These are phyloP conservation scores for Hippophae gyantsensis DNA, from an alignment of 306 rosid species.

Conservation along the genomic window DNA sequence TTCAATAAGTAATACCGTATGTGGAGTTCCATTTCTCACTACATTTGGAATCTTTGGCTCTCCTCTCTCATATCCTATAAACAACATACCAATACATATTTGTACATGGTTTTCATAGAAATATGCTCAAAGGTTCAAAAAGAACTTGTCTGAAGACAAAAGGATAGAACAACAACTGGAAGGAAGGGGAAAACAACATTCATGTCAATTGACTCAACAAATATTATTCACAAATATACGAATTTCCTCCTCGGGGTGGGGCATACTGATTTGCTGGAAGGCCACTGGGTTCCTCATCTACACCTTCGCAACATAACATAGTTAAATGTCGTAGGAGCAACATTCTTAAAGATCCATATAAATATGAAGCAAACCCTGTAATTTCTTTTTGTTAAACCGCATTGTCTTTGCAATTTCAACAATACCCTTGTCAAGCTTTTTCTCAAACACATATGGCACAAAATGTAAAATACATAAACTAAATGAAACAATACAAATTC, in stretches of 20 bases:
- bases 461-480: too few relatives aligned
- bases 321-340: conserved; percentile 28
- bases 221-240: conserved; percentile 35
- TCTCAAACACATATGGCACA: too few relatives aligned
- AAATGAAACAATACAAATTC: too few relatives aligned
- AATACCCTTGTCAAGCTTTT: too few relatives aligned
- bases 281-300: conserved; percentile 60
- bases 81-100: not conserved
- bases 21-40: conserved; percentile 57
- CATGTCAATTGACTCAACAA: too few relatives aligned
- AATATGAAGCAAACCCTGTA: not conserved
- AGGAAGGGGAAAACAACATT: too few relatives aligned
- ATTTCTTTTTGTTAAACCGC: too few relatives aligned
- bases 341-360: conserved; percentile 39
- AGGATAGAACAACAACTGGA: too few relatives aligned
- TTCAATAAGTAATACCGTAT: conserved; percentile 66
- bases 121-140: too few relatives aligned
- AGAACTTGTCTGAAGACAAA: too few relatives aligned
- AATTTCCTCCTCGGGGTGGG: conserved; percentile 53
- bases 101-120: not conserved
- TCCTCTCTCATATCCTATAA: conserved; percentile 60
- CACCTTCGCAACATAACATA: conserved; percentile 76
- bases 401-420: too few relatives aligned
- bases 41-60: conserved; percentile 60
- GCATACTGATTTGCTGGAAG: conserved; percentile 62